A percentile compares a stretch with the other conserved stretches of the same genome.
These are phyloP conservation scores for Caloboletus inedulis DNA, from an alignment of 1,284 basidiomycete genomes.

Conservation along the genomic window DNA sequence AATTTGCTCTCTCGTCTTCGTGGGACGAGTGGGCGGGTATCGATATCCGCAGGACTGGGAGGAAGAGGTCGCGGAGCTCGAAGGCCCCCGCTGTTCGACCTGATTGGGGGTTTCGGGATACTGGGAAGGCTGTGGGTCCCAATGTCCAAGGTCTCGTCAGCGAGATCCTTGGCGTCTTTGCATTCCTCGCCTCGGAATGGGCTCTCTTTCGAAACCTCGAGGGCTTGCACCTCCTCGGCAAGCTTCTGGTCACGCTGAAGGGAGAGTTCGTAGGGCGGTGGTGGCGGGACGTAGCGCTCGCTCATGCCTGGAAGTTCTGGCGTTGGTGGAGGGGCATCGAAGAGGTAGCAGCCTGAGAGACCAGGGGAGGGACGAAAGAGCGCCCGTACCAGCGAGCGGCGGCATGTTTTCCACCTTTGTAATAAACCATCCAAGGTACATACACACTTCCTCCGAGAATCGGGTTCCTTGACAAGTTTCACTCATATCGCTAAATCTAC, in stretches of 20 bases:
- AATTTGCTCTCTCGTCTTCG: constrained; percentile 24
- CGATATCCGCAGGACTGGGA: constrained; percentile 16
- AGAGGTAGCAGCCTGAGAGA: neutral
- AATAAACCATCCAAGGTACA: neutral
- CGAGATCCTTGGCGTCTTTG: constrained; percentile 15
- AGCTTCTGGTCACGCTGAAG: constrained; percentile 57
- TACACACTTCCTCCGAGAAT: neutral
- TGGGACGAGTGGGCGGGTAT: neutral
- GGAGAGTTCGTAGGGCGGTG: constrained; percentile 50
- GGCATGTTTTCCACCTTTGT: constrained; percentile 9
- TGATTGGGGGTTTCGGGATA: constrained; percentile 8
- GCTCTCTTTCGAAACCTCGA: constrained; percentile 19
- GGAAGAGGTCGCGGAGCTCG: constrained; percentile 28
- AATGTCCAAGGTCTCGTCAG: constrained; percentile 6
- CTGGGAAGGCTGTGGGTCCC: neutral
- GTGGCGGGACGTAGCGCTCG: constrained; percentile 35
- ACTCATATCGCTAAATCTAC: neutral
- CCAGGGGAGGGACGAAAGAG: neutral
- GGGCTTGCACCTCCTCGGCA: constrained; percentile 39
- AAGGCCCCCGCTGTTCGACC: neutral
- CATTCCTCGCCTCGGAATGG: constrained; percentile 27
- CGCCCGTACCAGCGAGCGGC: constrained; percentile 9
- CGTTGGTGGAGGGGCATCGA: constrained; percentile 4
- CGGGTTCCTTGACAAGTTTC: neutral
- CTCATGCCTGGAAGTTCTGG: constrained; percentile 20